These are phyloP conservation scores for Yarrowia bubula DNA, from an alignment of 805 yeast genomes.

Conservation along the genomic window DNA sequence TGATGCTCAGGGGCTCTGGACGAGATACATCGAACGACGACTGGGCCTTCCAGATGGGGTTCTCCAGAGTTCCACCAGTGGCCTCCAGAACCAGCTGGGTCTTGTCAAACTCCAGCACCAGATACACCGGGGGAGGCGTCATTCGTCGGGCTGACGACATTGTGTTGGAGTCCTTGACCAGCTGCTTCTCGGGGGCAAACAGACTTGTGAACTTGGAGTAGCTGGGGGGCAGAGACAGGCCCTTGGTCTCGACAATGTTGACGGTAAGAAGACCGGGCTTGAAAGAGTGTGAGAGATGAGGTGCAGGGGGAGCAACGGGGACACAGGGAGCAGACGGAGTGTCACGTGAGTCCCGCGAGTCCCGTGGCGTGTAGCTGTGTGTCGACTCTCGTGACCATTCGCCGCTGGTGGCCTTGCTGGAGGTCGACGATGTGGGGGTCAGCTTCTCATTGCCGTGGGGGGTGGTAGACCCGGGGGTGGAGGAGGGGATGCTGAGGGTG, in stretches of 20 bases:
- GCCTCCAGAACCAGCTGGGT: conserved; percentile 88
- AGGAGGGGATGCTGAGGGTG: conserved; percentile 6
- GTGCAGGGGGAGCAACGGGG: neutral
- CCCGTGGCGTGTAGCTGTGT: conserved; percentile 11
- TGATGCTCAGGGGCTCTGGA: conserved; percentile 64
- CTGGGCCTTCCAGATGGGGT: conserved; percentile 83
- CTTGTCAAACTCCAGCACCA: conserved; percentile 92
- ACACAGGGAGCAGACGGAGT: neutral
- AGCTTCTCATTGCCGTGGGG: neutral
- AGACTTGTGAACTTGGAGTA: conserved; percentile 5
- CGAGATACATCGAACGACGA: conserved; percentile 86
- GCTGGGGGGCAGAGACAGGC: conserved; percentile 63
- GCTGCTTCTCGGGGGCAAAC: conserved; percentile 14
- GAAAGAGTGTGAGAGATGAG: conserved; percentile 29
- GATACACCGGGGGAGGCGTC: conserved; percentile 60
- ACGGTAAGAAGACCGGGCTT: conserved; percentile 75
- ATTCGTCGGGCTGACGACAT: conserved; percentile 6
- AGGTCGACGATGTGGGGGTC: conserved; percentile 20
- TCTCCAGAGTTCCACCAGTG: conserved; percentile 70
- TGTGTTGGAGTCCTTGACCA: conserved; percentile 15
- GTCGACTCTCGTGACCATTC: conserved; percentile 19
- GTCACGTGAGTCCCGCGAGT: conserved; percentile 10
- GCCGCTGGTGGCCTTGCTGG: conserved; percentile 14
- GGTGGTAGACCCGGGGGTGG: neutral
- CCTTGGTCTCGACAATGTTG: conserved; percentile 68